Evolutionary conservation across 257 asterid genomes (phyloP).

Genomic region (Plantago ovata): DNA sequence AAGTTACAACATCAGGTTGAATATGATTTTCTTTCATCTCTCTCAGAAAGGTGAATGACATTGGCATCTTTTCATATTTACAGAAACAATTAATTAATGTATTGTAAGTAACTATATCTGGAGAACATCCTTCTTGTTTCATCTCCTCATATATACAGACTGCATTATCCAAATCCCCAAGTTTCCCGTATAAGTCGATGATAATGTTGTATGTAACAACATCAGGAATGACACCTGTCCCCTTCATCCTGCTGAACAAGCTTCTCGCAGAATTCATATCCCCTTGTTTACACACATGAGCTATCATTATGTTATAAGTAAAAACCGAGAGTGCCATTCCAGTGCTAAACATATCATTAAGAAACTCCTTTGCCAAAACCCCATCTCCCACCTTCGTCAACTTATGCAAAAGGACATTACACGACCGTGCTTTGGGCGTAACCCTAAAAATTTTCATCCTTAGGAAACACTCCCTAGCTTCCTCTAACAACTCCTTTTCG

Average conservation of each 20-base stretch:
- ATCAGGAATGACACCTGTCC: constrained; percentile 56
- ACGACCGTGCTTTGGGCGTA: constrained; percentile 68
- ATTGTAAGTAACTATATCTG: constrained; percentile 76
- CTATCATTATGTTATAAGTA: constrained; percentile 79
- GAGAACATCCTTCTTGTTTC: constrained; percentile 59
- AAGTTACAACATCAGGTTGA: constrained; percentile 78
- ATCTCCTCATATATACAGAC: constrained; percentile 64
- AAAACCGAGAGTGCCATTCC: constrained; percentile 58
- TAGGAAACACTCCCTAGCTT: constrained; percentile 69
- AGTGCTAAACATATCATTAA: constrained; percentile 56
- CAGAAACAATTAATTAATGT: constrained; percentile 86
- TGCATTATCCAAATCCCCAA: constrained; percentile 55
- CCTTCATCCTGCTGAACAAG: constrained; percentile 65
- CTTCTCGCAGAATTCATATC: constrained; percentile 54
- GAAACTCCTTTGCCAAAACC: constrained; percentile 44
- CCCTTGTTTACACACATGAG: constrained; percentile 65
- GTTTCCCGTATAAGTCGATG: constrained; percentile 70
- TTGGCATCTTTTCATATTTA: constrained; percentile 55
- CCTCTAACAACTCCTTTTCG: constrained; percentile 69
- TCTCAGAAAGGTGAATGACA: constrained; percentile 57
- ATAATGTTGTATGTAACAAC: constrained; percentile 80
- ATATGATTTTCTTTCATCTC: constrained; percentile 70
- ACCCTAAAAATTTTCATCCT: constrained; percentile 60
- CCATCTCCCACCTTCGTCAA: constrained; percentile 43
- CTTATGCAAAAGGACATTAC: constrained; percentile 71